Conservation (phyloP, 768 basidiomycete genomes). For the Cyclocybe cylindracea region DNA sequence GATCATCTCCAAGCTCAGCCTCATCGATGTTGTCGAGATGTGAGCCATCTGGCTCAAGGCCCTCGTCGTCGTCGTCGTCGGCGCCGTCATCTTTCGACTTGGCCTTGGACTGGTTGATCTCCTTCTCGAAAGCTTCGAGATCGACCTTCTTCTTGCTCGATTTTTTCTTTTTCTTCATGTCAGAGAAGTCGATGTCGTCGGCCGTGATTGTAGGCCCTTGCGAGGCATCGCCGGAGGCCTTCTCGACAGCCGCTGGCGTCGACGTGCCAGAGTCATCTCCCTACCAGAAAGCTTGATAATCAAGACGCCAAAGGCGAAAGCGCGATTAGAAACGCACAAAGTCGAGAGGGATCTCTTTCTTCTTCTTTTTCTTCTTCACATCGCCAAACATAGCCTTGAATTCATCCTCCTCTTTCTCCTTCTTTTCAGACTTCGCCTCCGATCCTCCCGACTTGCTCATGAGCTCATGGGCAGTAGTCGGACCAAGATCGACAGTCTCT, state of each 20-base stretch:
- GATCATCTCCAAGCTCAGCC: slow-evolving; percentile 86
- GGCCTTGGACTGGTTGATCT: slow-evolving; percentile 71
- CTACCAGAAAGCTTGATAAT: slow-evolving; percentile 29
- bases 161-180: slow-evolving; percentile 97
- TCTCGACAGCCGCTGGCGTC: slow-evolving; percentile 39
- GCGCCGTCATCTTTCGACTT: slow-evolving; percentile 51
- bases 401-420: slow-evolving; percentile 69
- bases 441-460: slow-evolving; percentile 47
- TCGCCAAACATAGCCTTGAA: slow-evolving; percentile 86
- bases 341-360: slow-evolving; percentile 87
- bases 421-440: slow-evolving; percentile 39
- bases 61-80: slow-evolving; percentile 56
- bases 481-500: slow-evolving; percentile 75
- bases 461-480: slow-evolving; percentile 73
- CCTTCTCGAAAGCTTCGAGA: slow-evolving; percentile 93
- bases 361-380: slow-evolving; percentile 92
- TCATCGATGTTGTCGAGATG: slow-evolving; percentile 74
- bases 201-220: slow-evolving; percentile 47
- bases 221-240: slow-evolving; percentile 35
- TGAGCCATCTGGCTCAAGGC: slow-evolving; percentile 56
- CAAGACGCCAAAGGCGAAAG: neutral
- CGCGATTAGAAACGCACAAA: slow-evolving; percentile 48
- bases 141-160: slow-evolving; percentile 86
- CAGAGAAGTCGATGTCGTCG: slow-evolving; percentile 91
- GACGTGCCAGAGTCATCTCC: slow-evolving; percentile 69